These are phyloP conservation scores for Wickerhamomyces tratensis DNA, from an alignment of 805 yeast species.

Conservation along the genomic window DNA sequence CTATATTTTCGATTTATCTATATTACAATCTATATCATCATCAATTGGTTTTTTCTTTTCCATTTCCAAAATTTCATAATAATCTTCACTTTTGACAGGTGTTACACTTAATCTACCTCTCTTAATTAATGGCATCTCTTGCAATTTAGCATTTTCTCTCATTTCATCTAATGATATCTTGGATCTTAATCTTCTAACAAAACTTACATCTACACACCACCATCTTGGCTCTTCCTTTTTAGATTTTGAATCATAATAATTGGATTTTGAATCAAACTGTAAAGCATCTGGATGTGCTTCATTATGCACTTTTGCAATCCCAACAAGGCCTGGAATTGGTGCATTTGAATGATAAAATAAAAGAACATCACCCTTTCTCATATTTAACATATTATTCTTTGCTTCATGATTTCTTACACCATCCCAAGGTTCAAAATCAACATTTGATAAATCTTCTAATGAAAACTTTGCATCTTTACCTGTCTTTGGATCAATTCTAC, in stretches of 20 bases:
- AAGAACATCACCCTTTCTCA: slow-evolving; percentile 36
- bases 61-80: slow-evolving; percentile 26
- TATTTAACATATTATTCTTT: slow-evolving; percentile 36
- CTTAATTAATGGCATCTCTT: slow-evolving; percentile 34
- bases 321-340: slow-evolving; percentile 44
- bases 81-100: slow-evolving; percentile 37
- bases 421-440: slow-evolving; percentile 40
- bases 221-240: slow-evolving; percentile 34
- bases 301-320: slow-evolving; percentile 28
- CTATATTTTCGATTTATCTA: slow-evolving; percentile 4
- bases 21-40: slow-evolving; percentile 25
- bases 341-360: slow-evolving; percentile 51
- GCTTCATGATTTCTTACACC: slow-evolving; percentile 55
- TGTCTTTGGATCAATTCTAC: slow-evolving; percentile 35
- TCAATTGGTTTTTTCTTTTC: slow-evolving; percentile 17
- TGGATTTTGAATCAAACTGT: slow-evolving; percentile 31
- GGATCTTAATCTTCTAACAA: slow-evolving; percentile 31
- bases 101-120: slow-evolving; percentile 42
- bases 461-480: slow-evolving; percentile 42
- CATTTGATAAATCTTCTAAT: slow-evolving; percentile 29
- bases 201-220: slow-evolving; percentile 47
- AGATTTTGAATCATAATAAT: slow-evolving; percentile 40
- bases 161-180: slow-evolving; percentile 32
- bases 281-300: slow-evolving; percentile 29
- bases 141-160: slow-evolving; percentile 21